These are phyloP conservation scores for Physaria fendleri DNA, from an alignment of 345 rosid genomes.

Conservation along the genomic window DNA sequence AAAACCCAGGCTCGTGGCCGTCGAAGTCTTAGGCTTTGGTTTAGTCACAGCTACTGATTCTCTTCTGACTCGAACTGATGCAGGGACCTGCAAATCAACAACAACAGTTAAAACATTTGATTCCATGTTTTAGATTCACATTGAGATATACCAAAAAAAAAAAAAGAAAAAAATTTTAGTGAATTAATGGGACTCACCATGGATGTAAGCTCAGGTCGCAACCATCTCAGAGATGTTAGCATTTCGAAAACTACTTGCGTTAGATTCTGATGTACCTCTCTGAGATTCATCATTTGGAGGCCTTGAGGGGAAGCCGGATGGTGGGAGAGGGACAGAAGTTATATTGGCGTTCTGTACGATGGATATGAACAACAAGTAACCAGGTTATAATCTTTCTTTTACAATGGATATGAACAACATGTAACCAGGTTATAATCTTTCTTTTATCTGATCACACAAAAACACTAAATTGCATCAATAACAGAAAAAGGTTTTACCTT, in stretches of 20 bases:
- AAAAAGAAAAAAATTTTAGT: too few species aligned
- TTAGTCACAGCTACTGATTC: slow-evolving; percentile 55
- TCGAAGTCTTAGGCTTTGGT: slow-evolving; percentile 58
- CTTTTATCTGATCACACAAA: too few species aligned
- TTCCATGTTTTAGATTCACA: background rate
- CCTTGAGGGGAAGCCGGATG: slow-evolving; percentile 47
- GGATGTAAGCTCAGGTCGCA: slow-evolving; percentile 85
- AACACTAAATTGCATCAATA: too few species aligned
- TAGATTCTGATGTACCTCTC: slow-evolving; percentile 40
- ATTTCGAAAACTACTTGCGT: slow-evolving; percentile 35
- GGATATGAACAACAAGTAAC: slow-evolving; percentile 3
- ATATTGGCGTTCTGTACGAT: slow-evolving; percentile 37
- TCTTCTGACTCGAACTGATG: slow-evolving; percentile 92
- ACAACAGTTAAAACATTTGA: background rate
- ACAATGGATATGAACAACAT: background rate
- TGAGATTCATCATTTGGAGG: slow-evolving; percentile 43
- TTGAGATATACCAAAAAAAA: background rate
- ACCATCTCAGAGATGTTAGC: slow-evolving; percentile 41
- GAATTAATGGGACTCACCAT: slow-evolving; percentile 54
- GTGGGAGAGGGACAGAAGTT: slow-evolving; percentile 50
- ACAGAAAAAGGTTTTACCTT: slow-evolving; percentile 33
- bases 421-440: slow-evolving; percentile 5
- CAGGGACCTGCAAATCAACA: slow-evolving; percentile 64
- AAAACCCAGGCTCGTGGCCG: slow-evolving; percentile 27
- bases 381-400: slow-evolving; percentile 5